Conservation (phyloP, 352 stramenopile genomes). For the Pythium sp. region DNA sequence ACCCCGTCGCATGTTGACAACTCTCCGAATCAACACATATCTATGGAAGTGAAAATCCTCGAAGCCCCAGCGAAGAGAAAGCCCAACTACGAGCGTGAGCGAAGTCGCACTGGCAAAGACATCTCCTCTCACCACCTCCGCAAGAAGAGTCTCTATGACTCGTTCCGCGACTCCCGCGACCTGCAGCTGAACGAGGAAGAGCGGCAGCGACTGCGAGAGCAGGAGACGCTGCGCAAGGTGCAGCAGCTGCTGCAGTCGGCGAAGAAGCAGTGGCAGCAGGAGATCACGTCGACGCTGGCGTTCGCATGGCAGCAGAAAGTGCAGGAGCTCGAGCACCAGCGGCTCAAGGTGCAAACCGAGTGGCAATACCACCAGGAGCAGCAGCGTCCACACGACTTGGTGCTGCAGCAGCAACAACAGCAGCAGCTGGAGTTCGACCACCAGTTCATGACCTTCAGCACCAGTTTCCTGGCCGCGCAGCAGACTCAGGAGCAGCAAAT, state of each 20-base stretch:
- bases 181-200: constrained; percentile 37
- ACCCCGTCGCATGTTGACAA: too few species aligned
- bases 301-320: constrained; percentile 13
- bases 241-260: constrained; percentile 37
- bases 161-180: constrained; percentile 49
- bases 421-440: constrained; percentile 27
- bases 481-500: constrained; percentile 30
- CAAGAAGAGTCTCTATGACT: constrained; percentile 41
- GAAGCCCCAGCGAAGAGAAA: neutral
- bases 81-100: neutral
- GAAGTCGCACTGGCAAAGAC: neutral
- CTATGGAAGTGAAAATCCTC: neutral
- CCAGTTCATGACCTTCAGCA: constrained; percentile 22
- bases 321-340: constrained; percentile 13
- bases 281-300: neutral
- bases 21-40: neutral
- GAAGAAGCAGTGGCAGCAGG: constrained; percentile 15
- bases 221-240: constrained; percentile 38
- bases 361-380: constrained; percentile 22
- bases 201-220: constrained; percentile 25
- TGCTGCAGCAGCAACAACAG: constrained; percentile 25
- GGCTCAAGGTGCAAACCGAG: constrained; percentile 15
- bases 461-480: constrained; percentile 24
- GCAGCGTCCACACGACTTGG: constrained; percentile 11
- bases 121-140: neutral